These are phyloP conservation scores for Colletotrichum eremochloae DNA, from an alignment of 2,329 filamentous ascomycete genomes.

Conservation along the genomic window DNA sequence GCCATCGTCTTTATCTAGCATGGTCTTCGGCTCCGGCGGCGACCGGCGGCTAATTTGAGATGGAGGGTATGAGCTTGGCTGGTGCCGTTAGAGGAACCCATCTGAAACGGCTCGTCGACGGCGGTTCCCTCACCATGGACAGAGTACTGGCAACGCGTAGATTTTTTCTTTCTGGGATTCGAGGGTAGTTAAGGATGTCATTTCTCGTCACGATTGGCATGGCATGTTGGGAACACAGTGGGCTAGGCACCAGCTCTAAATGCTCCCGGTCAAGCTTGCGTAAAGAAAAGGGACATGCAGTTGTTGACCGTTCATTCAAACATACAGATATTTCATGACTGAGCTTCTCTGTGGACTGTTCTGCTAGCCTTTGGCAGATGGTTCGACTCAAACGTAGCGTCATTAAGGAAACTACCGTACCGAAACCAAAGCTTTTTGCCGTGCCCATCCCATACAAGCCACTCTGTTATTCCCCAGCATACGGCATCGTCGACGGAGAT, in stretches of 20 bases:
- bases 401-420: background rate
- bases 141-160: background rate
- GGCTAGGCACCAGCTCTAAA: background rate
- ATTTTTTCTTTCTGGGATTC: background rate
- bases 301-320: background rate
- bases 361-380: background rate
- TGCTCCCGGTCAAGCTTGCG: no score
- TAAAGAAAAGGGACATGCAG: background rate
- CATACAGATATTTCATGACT: background rate
- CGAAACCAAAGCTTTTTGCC: background rate
- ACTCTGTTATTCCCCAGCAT: background rate
- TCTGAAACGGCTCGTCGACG: conserved; percentile 32
- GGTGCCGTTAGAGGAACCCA: conserved; percentile 15
- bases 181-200: background rate
- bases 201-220: background rate
- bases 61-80: conserved; percentile 5
- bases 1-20: background rate
- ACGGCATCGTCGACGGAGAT: background rate
- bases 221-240: background rate
- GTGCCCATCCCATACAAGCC: background rate
- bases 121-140: conserved; percentile 15
- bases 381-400: background rate
- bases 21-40: background rate
- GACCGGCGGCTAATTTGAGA: background rate
- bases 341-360: background rate